Base-by-base conservation (phyloP, 352 stramenopile genomes). In the Phytopythium ostracodes region DNA sequence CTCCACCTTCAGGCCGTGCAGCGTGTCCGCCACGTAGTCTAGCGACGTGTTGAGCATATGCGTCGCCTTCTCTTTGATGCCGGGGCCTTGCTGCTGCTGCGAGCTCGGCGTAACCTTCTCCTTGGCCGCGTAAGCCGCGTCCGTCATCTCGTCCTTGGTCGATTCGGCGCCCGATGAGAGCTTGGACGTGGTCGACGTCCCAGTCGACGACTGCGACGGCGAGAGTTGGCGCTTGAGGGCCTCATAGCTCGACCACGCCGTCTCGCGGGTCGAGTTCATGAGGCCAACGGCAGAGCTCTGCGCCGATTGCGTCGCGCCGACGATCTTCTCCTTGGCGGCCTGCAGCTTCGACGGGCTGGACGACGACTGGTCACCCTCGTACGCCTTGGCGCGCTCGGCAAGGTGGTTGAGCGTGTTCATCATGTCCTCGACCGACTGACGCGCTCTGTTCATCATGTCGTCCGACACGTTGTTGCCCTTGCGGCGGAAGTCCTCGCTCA, bases 211-310 rank as follows among this genome's bases (percentile, higher is more conserved):
- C 35, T 76, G 53, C 9, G 44, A 65, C 7, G 65, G 53, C 18
- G 40, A 20, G 35, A 81, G 60, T 59, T 78, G 67, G n/a, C 68
- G 63, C 67, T 79, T 72, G 25, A 81, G 58, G 35, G 67, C 42
- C 43, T 77, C 75, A 36, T 75, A 79, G 58, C 75, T 72, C 22
- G 65, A 59, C 58, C 77, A 69, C 17, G 72, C 76, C 36, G 67
- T 63, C 7, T 81, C 70, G 24, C 65, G 63, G 3, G 70, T 75
- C 6, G 60, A 63, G 27, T 38, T 67, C 51, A 81, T 56, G 11
- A 77, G 24, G 20, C 31, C n/a, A 17, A 50, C 54, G 20, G 52
- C 33, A 17, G 43, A 50, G n/a, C 20, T 29, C 43, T 50, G 43
- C 43, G 18, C 22, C 9, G 43, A 50, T 0, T 50, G 43, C 7